phyloP scores from a whole-genome alignment of 2,329 filamentous ascomycete genomes.

The Epicoccum nigrum region DNA sequence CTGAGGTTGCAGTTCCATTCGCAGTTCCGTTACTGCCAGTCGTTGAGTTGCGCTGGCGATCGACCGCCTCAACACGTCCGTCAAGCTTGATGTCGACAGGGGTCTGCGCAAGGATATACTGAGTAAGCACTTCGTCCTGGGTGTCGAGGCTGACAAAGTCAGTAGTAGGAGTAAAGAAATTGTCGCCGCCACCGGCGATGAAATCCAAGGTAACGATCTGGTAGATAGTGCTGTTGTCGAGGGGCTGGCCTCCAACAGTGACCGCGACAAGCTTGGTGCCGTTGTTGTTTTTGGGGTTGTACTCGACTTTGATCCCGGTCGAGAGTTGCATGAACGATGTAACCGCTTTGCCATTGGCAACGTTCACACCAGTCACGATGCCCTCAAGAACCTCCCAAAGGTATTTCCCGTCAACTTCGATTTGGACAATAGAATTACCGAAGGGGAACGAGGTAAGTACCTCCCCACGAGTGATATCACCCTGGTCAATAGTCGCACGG shows the following conservation, averaged over 20 bases:
- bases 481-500: constrained; percentile 66
- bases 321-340: constrained; percentile 68
- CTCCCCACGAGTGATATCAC: constrained; percentile 67
- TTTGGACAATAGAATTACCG: constrained; percentile 67
- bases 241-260: constrained; percentile 55
- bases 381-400: constrained; percentile 66
- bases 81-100: constrained; percentile 60
- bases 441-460: constrained; percentile 71
- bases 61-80: constrained; percentile 51
- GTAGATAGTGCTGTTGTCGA: constrained; percentile 59
- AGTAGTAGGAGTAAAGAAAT: constrained; percentile 56
- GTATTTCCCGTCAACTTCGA: constrained; percentile 59
- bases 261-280: constrained; percentile 61
- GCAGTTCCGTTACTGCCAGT: constrained; percentile 22
- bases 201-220: constrained; percentile 68
- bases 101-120: constrained; percentile 57
- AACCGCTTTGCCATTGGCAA: constrained; percentile 59
- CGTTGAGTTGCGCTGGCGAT: constrained; percentile 23
- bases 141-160: constrained; percentile 59
- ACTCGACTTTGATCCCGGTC: constrained; percentile 61
- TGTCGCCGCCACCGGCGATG: constrained; percentile 65
- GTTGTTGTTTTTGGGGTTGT: constrained; percentile 59
- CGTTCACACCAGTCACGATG: constrained; percentile 61
- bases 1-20: constrained; percentile 26
- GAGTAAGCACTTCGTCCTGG: constrained; percentile 60